These are phyloP conservation scores for Aspergillus versicolor DNA, from an alignment of 2,329 filamentous ascomycete species.

Conservation along the genomic window DNA sequence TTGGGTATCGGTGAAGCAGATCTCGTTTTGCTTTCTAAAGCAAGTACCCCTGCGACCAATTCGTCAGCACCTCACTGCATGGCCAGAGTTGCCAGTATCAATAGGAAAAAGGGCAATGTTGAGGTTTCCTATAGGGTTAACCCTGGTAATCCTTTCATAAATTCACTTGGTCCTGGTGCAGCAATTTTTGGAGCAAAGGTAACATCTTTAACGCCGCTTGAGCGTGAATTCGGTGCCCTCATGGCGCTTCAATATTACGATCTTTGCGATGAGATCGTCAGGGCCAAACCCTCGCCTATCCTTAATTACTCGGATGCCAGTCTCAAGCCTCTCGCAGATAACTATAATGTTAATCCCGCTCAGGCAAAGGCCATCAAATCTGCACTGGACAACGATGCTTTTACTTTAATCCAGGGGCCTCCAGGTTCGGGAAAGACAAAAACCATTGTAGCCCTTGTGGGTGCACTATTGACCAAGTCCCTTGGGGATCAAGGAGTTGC, in stretches of 20 bases:
- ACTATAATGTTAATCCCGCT: slow-evolving; percentile 81
- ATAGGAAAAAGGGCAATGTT: slow-evolving; percentile 74
- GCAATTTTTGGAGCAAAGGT: slow-evolving; percentile 77
- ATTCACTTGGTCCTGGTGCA: slow-evolving; percentile 66
- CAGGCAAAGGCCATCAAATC: slow-evolving; percentile 91
- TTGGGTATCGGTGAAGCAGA: slow-evolving; percentile 78
- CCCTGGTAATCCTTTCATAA: slow-evolving; percentile 62
- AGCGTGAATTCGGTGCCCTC: slow-evolving; percentile 90
- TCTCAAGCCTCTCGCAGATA: slow-evolving; percentile 66
- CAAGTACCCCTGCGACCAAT: slow-evolving; percentile 66
- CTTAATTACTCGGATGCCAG: slow-evolving; percentile 75
- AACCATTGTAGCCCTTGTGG: slow-evolving; percentile 94
- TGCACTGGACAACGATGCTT: slow-evolving; percentile 92
- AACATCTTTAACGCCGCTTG: slow-evolving; percentile 88
- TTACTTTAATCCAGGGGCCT: slow-evolving; percentile 92
- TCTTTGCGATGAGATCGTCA: slow-evolving; percentile 85
- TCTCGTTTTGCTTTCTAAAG: slow-evolving; percentile 79
- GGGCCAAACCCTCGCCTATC: slow-evolving; percentile 85
- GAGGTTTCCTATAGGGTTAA: slow-evolving; percentile 86
- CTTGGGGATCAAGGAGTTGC: slow-evolving; percentile 52
- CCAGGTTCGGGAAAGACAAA: slow-evolving; percentile 98
- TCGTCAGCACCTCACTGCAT: slow-evolving; percentile 74
- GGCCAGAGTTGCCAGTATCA: slow-evolving; percentile 76
- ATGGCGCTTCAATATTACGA: slow-evolving; percentile 94
- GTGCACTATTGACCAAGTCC: slow-evolving; percentile 69